Evolutionary conservation across 2,329 filamentous ascomycete species (phyloP).

Genomic region (Talaromyces funiculosus): DNA sequence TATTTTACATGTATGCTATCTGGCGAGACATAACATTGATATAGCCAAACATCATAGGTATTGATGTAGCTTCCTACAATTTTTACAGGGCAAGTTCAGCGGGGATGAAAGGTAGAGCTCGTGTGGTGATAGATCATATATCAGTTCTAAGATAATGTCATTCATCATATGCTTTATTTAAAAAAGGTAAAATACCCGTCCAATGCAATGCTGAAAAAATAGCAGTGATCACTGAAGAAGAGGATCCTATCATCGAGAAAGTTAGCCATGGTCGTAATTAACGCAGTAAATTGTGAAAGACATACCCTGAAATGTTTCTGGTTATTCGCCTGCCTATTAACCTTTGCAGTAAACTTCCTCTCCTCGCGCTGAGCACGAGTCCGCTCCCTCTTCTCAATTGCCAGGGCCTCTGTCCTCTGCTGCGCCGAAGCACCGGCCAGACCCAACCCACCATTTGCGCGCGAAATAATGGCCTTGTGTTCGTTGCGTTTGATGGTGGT

Average conservation of each 20-base stretch:
- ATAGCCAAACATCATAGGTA: background rate
- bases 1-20: background rate
- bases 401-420: conserved; percentile 64
- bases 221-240: conserved; percentile 43
- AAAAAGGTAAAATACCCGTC: background rate
- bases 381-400: conserved; percentile 63
- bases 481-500: conserved; percentile 37
- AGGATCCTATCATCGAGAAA: conserved; percentile 41
- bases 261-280: conserved; percentile 17
- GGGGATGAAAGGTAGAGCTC: background rate
- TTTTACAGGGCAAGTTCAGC: background rate
- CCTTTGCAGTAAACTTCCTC: conserved; percentile 61
- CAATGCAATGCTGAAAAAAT: background rate
- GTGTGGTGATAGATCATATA: background rate
- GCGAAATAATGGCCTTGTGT: conserved; percentile 55
- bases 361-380: conserved; percentile 59
- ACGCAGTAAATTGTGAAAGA: conserved; percentile 13
- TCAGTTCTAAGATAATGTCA: background rate
- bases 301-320: conserved; percentile 68
- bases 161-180: conserved; percentile 3
- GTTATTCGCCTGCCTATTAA: conserved; percentile 69
- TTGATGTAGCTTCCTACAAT: background rate
- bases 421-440: conserved; percentile 72
- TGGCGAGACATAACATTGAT: background rate
- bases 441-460: conserved; percentile 67